Evolutionary conservation across 345 rosid genomes (phyloP).

Genomic region (Euphorbia pulcherrima): DNA sequence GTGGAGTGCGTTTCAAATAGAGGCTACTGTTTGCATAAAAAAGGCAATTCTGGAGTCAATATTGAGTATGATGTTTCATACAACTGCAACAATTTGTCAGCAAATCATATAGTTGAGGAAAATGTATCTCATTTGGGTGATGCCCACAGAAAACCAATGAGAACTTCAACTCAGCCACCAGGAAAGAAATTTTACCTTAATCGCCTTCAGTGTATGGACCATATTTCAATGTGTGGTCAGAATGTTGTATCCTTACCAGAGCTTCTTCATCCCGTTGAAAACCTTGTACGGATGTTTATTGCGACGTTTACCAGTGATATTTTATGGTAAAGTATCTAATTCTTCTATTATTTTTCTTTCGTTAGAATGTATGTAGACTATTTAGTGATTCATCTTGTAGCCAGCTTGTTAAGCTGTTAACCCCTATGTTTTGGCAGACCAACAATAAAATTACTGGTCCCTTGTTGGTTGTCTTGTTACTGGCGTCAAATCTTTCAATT

Average conservation of each 20-base stretch:
- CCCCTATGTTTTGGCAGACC: conserved; percentile 11
- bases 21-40: conserved; percentile 23
- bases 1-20: conserved; percentile 13
- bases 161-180: conserved; percentile 34
- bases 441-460: too few species aligned
- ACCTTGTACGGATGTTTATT: conserved; percentile 58
- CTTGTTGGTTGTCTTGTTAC: neutral
- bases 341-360: neutral
- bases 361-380: neutral
- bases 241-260: conserved; percentile 61
- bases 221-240: conserved; percentile 29
- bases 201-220: conserved; percentile 53
- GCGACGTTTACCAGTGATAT: conserved; percentile 89
- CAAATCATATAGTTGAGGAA: conserved; percentile 18
- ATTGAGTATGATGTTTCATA: conserved; percentile 9
- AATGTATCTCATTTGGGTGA: conserved; percentile 18
- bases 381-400: neutral
- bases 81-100: conserved; percentile 7
- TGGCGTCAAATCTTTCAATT: neutral
- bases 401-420: neutral
- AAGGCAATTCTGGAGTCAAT: conserved; percentile 19
- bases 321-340: conserved; percentile 46
- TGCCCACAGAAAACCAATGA: conserved; percentile 15
- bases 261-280: conserved; percentile 68
- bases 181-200: conserved; percentile 75